Evolutionary conservation across 2,329 filamentous ascomycete genomes (phyloP).

Genomic region (Aspergillus sp.): DNA sequence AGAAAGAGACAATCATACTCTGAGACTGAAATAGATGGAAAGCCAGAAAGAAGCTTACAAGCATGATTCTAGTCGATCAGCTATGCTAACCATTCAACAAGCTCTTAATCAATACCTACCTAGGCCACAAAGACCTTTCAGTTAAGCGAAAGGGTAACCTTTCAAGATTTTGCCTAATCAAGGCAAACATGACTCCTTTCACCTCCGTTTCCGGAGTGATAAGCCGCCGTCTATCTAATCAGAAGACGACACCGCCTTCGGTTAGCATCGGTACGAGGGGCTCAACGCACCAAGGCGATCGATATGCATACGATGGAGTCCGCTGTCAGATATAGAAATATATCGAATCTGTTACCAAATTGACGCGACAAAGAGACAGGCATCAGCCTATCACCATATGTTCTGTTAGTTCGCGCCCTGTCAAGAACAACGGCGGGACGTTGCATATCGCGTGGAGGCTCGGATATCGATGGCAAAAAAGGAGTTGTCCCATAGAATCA

Average conservation of each 20-base stretch:
- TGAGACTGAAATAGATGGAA: no score
- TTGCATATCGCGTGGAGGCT: neutral
- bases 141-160: neutral
- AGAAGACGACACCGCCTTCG: neutral
- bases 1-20: no score
- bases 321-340: neutral
- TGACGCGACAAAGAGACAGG: neutral
- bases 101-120: no score
- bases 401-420: neutral
- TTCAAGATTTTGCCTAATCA: neutral
- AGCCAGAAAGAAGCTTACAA: no score
- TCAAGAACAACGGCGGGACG: neutral
- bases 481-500: constrained; percentile 5
- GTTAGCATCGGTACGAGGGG: neutral
- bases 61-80: no score
- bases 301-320: neutral
- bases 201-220: neutral
- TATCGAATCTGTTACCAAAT: neutral
- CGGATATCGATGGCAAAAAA: constrained; percentile 19
- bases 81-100: no score
- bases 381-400: neutral
- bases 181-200: neutral
- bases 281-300: neutral
- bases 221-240: neutral
- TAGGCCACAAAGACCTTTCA: neutral